These are phyloP conservation scores for Mallotus nudiflorus DNA, from an alignment of 345 rosid species.

Conservation along the genomic window DNA sequence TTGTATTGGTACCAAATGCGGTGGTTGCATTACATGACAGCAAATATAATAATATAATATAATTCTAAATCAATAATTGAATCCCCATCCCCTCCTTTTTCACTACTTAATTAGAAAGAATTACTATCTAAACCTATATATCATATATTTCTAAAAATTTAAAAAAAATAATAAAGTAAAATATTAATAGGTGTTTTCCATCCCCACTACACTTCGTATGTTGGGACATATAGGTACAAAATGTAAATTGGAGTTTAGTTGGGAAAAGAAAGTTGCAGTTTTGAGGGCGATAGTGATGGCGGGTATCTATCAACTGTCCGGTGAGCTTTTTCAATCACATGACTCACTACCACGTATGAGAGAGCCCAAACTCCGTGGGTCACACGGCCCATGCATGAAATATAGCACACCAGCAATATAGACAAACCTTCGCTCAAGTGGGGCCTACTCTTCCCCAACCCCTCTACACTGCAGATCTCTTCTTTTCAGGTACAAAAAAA, in stretches of 20 bases:
- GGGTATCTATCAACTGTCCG: slow-evolving; percentile 3
- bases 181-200: not conserved
- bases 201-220: not conserved
- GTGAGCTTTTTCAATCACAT: slow-evolving; percentile 35
- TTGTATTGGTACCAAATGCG: slow-evolving; percentile 21
- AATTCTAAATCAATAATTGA: slow-evolving; percentile 27
- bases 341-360: slow-evolving; percentile 39
- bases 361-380: not conserved
- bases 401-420: not conserved
- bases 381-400: slow-evolving; percentile 28
- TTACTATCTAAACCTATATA: not conserved
- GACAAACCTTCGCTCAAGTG: no score
- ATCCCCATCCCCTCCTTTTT: slow-evolving; percentile 22
- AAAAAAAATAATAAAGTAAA: no score
- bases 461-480: not conserved
- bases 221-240: not conserved
- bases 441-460: slow-evolving; percentile 11
- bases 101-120: not conserved
- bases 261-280: no score
- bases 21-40: slow-evolving; percentile 16
- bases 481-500: not conserved
- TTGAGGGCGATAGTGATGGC: no score
- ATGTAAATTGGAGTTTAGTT: not conserved
- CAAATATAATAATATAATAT: no score
- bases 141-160: not conserved